These are phyloP conservation scores for Plantago elongata DNA, from an alignment of 257 asterid species.

Conservation along the genomic window DNA sequence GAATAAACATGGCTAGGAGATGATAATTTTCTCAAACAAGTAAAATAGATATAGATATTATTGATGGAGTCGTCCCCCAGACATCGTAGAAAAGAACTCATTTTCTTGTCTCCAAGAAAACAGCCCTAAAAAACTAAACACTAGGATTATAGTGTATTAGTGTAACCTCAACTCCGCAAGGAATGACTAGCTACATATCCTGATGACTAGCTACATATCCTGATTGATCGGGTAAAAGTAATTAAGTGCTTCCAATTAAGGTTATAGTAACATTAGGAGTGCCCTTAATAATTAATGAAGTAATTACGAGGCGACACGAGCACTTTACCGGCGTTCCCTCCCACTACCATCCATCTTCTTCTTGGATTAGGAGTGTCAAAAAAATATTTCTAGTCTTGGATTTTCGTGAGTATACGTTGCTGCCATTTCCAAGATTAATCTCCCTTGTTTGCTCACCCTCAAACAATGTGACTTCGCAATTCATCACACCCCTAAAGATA, in stretches of 20 bases:
- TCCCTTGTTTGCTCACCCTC: constrained; percentile 34
- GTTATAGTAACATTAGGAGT: constrained; percentile 5
- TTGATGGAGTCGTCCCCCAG: constrained; percentile 7
- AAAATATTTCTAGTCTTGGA: constrained; percentile 16
- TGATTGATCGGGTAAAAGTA: too few species aligned
- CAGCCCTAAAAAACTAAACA: constrained; percentile 24
- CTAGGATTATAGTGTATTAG: constrained; percentile 7
- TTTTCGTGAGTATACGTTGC: constrained; percentile 29
- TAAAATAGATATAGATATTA: not conserved
- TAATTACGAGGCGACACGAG: constrained; percentile 74
- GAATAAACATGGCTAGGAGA: too few species aligned
- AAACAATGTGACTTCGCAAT: constrained; percentile 1
- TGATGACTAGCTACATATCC: too few species aligned
- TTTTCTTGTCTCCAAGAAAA: constrained; percentile 28
- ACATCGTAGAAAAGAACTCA: constrained; percentile 19
- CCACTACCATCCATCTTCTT: constrained; percentile 27
- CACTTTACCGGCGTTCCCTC: constrained; percentile 75
- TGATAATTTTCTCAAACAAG: too few species aligned
- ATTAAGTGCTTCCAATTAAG: too few species aligned
- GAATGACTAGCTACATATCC: too few species aligned
- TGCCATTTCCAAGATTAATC: constrained; percentile 18
- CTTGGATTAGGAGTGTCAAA: constrained; percentile 30
- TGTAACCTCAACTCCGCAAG: too few species aligned
- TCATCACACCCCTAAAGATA: too few species aligned
- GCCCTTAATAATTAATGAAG: constrained; percentile 22